phyloP scores from a whole-genome alignment of 2,329 filamentous ascomycete species.

The Sporothrix schenckii region DNA sequence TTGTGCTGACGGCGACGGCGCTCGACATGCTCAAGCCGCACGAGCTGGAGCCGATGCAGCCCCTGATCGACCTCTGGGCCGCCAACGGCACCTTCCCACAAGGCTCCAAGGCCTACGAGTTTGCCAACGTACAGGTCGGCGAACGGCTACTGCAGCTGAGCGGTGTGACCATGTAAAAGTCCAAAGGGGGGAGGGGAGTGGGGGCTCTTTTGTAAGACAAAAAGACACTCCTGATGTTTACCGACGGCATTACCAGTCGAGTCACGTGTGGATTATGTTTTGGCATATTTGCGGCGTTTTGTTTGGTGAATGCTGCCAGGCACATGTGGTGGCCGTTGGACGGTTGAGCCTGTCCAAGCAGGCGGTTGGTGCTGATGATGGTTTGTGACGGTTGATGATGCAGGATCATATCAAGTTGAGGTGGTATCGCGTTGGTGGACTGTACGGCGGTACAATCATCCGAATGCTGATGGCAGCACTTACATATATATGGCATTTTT shows the following conservation, averaged over 20 bases:
- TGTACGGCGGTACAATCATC: neutral
- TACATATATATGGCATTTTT: slow-evolving; percentile 13
- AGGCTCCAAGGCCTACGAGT: slow-evolving; percentile 69
- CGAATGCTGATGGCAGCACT: neutral
- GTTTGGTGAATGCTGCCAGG: slow-evolving; percentile 4
- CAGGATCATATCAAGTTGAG: neutral
- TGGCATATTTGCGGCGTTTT: slow-evolving; percentile 26
- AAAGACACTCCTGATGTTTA: neutral
- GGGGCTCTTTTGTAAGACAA: too few species aligned
- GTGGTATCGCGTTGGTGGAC: neutral
- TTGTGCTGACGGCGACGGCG: slow-evolving; percentile 76
- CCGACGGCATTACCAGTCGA: neutral
- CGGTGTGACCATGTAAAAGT: slow-evolving; percentile 17
- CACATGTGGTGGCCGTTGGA: neutral
- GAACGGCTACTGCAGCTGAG: slow-evolving; percentile 57
- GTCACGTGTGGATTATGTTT: neutral
- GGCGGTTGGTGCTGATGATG: neutral
- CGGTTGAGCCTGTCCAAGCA: neutral
- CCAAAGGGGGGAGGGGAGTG: too few species aligned
- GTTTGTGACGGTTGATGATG: neutral
- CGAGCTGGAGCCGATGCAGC: slow-evolving; percentile 95
- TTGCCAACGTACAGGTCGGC: slow-evolving; percentile 64
- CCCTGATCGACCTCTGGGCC: slow-evolving; percentile 87
- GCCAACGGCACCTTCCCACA: slow-evolving; percentile 84
- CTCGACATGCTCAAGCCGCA: slow-evolving; percentile 83